phyloP scores from a whole-genome alignment of 768 basidiomycete genomes.

The Thelephora ganbajun region DNA sequence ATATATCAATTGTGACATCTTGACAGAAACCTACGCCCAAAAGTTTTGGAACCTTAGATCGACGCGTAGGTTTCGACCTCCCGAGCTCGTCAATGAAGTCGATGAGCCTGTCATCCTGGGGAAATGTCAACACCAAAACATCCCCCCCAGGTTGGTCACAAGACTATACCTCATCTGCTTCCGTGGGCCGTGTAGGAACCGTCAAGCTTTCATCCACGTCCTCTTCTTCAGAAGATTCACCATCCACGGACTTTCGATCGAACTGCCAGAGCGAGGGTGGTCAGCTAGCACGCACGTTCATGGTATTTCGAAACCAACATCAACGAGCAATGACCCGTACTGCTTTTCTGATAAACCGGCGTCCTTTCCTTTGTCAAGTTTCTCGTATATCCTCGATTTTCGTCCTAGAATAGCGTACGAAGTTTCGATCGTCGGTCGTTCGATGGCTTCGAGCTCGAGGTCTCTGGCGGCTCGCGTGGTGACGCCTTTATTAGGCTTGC shows the following conservation, averaged over 20 bases:
- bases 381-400: constrained; percentile 72
- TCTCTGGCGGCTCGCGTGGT: constrained; percentile 49
- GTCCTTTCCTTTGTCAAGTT: constrained; percentile 61
- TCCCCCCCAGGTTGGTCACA: neutral
- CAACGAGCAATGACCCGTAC: constrained; percentile 58
- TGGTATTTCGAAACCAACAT: constrained; percentile 35
- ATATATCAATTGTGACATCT: too few relatives aligned
- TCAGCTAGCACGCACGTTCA: too few relatives aligned
- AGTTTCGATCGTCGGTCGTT: constrained; percentile 57
- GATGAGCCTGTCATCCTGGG: constrained; percentile 60
- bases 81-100: constrained; percentile 87
- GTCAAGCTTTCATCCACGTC: constrained; percentile 69
- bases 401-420: constrained; percentile 59
- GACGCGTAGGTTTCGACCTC: constrained; percentile 49
- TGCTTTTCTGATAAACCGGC: constrained; percentile 68
- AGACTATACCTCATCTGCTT: constrained; percentile 25
- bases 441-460: constrained; percentile 54
- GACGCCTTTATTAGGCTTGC: constrained; percentile 64
- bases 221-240: constrained; percentile 48
- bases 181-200: constrained; percentile 31
- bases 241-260: constrained; percentile 39
- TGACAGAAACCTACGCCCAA: too few relatives aligned
- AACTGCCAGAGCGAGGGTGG: constrained; percentile 29
- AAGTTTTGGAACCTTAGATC: constrained; percentile 68
- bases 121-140: neutral